phyloP scores from a whole-genome alignment of 2,329 filamentous ascomycete genomes.

The Saccharata proteae region DNA sequence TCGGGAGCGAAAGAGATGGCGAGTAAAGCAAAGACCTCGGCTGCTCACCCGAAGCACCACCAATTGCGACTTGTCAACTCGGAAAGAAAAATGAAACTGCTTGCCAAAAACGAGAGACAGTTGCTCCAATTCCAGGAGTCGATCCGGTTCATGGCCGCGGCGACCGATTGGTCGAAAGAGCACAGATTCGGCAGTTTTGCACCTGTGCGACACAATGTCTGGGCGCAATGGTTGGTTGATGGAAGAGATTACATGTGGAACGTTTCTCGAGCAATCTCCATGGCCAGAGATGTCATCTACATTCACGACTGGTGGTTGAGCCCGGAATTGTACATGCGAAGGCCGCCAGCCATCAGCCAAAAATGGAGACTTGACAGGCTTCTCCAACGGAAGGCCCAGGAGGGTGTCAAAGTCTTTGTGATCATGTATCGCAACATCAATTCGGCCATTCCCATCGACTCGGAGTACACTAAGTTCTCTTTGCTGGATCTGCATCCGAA shows the following conservation, averaged over 20 bases:
- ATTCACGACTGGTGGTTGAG: constrained; percentile 99
- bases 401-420: constrained; percentile 95
- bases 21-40: constrained; percentile 51
- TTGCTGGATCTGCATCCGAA: constrained; percentile 91
- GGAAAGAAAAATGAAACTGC: constrained; percentile 80
- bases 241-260: constrained; percentile 99
- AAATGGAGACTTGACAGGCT: constrained; percentile 94
- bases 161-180: constrained; percentile 68
- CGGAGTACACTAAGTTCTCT: constrained; percentile 94
- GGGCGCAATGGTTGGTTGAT: constrained; percentile 93
- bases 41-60: constrained; percentile 60
- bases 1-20: constrained; percentile 49
- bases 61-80: constrained; percentile 80
- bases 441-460: constrained; percentile 93
- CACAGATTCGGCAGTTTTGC: constrained; percentile 93
- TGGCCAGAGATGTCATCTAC: constrained; percentile 95
- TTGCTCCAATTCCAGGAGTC: constrained; percentile 90
- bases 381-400: constrained; percentile 81
- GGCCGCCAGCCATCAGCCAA: constrained; percentile 89
- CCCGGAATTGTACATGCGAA: constrained; percentile 87
- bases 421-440: constrained; percentile 98
- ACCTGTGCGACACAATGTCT: constrained; percentile 72
- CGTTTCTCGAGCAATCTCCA: constrained; percentile 88
- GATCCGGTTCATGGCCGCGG: constrained; percentile 70
- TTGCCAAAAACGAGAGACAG: constrained; percentile 82